These are phyloP conservation scores for Carex kokanica DNA, from an alignment of 176 grass and related monocot genomes.

Conservation along the genomic window DNA sequence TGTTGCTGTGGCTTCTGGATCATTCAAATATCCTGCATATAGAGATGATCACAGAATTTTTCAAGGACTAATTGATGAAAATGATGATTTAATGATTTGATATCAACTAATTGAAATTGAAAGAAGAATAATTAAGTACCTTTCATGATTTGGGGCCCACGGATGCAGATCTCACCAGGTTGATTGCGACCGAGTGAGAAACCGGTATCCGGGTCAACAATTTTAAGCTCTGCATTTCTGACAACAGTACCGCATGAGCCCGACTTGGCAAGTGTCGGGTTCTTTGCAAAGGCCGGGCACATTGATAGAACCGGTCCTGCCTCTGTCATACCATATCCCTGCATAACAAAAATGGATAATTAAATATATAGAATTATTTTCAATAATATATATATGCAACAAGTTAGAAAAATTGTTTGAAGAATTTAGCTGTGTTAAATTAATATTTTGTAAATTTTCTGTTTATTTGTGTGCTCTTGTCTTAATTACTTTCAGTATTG, in stretches of 20 bases:
- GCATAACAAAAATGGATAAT: constrained; percentile 4
- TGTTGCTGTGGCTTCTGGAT: constrained; percentile 60
- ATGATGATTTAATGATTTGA: background rate
- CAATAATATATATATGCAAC: background rate
- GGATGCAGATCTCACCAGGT: constrained; percentile 94
- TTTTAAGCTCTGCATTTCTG: constrained; percentile 84
- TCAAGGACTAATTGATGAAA: background rate
- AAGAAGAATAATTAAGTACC: constrained; percentile 27
- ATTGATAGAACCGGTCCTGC: constrained; percentile 90
- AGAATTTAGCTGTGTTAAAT: background rate
- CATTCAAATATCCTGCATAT: constrained; percentile 66
- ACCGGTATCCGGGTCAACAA: constrained; percentile 78
- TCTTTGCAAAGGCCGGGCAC: constrained; percentile 84
- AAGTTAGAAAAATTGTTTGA: background rate
- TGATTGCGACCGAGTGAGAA: constrained; percentile 58
- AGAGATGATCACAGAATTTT: background rate
- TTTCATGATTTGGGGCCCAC: constrained; percentile 96
- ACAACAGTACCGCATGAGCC: constrained; percentile 88
- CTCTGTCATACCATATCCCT: constrained; percentile 98
- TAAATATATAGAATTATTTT: background rate
- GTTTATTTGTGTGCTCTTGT: background rate
- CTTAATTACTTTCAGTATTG: background rate
- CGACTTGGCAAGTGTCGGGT: constrained; percentile 52
- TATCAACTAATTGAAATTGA: background rate
- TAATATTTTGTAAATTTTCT: background rate